These are phyloP conservation scores for Phytomonas sp. DNA, from an alignment of 208 protist species.

Conservation along the genomic window DNA sequence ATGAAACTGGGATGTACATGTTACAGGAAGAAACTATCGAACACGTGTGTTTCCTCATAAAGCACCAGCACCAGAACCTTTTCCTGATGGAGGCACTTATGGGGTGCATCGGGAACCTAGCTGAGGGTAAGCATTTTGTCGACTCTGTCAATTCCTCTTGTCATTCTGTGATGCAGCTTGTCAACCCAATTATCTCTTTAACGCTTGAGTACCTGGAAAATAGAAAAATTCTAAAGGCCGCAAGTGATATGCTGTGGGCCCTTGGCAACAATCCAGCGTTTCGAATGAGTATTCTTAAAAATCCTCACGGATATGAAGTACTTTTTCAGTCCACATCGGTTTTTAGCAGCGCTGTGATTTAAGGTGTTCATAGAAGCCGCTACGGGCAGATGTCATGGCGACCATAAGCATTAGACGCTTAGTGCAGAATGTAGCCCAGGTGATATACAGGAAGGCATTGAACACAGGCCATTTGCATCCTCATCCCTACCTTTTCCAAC, in stretches of 20 bases:
- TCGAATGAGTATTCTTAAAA: constrained; percentile 57
- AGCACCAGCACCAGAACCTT: constrained; percentile 49
- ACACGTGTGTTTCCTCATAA: constrained; percentile 46
- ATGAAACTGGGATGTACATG: constrained; percentile 37
- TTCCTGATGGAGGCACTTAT: constrained; percentile 82
- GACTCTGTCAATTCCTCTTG: constrained; percentile 18
- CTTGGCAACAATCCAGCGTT: constrained; percentile 65
- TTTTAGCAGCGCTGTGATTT: neutral
- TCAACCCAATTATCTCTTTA: constrained; percentile 64
- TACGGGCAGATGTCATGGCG: neutral
- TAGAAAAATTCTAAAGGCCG: constrained; percentile 60
- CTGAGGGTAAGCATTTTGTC: constrained; percentile 39
- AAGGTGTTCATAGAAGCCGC: neutral
- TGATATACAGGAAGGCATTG: neutral
- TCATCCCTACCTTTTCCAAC: neutral
- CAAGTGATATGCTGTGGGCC: constrained; percentile 73
- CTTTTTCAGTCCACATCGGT: constrained; percentile 12
- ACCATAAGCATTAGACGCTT: neutral
- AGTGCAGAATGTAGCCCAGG: neutral
- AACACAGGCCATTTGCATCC: neutral
- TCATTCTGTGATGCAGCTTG: constrained; percentile 31
- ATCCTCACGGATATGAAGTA: constrained; percentile 53
- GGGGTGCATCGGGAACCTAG: constrained; percentile 52
- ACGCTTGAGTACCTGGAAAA: constrained; percentile 69
- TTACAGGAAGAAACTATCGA: constrained; percentile 40